Evolutionary conservation across 2,329 filamentous ascomycete species (phyloP).

Genomic region (Cadophora sp.): DNA sequence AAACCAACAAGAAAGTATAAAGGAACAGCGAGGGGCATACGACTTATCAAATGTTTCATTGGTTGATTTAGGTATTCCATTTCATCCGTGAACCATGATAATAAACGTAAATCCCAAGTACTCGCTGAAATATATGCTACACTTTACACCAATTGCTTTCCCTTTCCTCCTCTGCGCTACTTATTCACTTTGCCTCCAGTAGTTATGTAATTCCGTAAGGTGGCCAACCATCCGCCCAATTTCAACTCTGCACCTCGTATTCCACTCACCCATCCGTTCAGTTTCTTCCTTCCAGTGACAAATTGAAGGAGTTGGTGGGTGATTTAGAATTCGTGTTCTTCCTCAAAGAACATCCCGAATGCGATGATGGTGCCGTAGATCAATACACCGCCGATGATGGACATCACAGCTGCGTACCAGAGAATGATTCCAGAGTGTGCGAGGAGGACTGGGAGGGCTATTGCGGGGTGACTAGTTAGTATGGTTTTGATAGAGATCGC

Average conservation of each 20-base stretch:
- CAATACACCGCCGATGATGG: constrained; percentile 85
- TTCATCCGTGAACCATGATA: too few relatives aligned
- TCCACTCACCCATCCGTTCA: not conserved
- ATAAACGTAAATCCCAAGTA: constrained; percentile 3
- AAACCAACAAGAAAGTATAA: too few relatives aligned
- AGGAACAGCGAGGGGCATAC: too few relatives aligned
- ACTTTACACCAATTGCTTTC: not conserved
- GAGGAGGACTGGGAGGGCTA: constrained; percentile 86
- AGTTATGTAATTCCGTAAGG: not conserved
- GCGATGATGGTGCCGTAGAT: constrained; percentile 99
- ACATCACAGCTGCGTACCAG: constrained; percentile 91
- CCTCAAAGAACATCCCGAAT: constrained; percentile 98
- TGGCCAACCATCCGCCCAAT: not conserved
- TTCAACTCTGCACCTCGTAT: not conserved
- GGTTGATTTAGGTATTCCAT: too few relatives aligned
- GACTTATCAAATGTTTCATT: too few relatives aligned
- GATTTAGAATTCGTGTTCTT: constrained; percentile 93
- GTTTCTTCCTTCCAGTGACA: not conserved
- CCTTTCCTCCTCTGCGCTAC: not conserved
- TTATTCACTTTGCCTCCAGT: not conserved
- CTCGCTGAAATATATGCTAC: constrained; percentile 5
- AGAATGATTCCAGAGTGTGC: constrained; percentile 87
- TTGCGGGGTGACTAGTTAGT: constrained; percentile 22
- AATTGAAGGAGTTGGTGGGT: too few relatives aligned
- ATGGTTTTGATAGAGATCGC: not conserved